These are phyloP conservation scores for Collariella sp. DNA, from an alignment of 495 filamentous ascomycete species.

Conservation along the genomic window DNA sequence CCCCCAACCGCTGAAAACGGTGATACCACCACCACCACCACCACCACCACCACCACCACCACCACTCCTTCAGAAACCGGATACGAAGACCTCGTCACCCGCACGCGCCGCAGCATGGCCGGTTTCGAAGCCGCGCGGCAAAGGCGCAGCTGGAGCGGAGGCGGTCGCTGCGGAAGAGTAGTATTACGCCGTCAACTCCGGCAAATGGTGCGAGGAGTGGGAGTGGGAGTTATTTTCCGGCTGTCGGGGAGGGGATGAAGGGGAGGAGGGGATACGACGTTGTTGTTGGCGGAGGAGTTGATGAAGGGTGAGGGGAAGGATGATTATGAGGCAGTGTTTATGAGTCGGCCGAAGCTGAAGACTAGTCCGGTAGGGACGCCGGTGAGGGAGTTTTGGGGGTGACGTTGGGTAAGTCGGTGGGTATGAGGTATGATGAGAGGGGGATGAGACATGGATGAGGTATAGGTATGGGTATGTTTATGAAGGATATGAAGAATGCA, in stretches of 20 bases:
- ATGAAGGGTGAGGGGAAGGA: conserved; percentile 54
- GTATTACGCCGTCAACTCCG: conserved; percentile 3
- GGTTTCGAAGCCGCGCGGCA: conserved; percentile 43
- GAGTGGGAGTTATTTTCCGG: conserved; percentile 31
- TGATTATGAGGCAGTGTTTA: conserved; percentile 79
- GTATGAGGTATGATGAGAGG: neutral
- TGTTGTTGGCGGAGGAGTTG: conserved; percentile 24
- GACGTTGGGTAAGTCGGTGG: neutral
- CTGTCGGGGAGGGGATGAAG: conserved; percentile 35
- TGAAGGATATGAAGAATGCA: neutral
- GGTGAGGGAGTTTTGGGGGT: conserved; percentile 19
- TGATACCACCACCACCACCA: too few species aligned
- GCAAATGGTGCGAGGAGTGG: conserved; percentile 17
- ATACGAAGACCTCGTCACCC: conserved; percentile 53
- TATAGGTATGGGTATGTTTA: conserved; percentile 1
- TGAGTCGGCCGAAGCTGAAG: conserved; percentile 69
- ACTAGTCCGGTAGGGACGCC: conserved; percentile 63
- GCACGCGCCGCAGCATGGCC: conserved; percentile 79
- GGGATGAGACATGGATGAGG: too few species aligned
- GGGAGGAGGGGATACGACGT: conserved; percentile 21
- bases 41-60: too few species aligned
- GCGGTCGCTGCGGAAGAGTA: conserved; percentile 41
- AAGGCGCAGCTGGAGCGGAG: conserved; percentile 49
- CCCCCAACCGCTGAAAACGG: neutral
- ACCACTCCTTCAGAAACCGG: too few species aligned